These are phyloP conservation scores for Eragrostis curvula DNA, from an alignment of 176 grass and related monocot genomes.

Conservation along the genomic window DNA sequence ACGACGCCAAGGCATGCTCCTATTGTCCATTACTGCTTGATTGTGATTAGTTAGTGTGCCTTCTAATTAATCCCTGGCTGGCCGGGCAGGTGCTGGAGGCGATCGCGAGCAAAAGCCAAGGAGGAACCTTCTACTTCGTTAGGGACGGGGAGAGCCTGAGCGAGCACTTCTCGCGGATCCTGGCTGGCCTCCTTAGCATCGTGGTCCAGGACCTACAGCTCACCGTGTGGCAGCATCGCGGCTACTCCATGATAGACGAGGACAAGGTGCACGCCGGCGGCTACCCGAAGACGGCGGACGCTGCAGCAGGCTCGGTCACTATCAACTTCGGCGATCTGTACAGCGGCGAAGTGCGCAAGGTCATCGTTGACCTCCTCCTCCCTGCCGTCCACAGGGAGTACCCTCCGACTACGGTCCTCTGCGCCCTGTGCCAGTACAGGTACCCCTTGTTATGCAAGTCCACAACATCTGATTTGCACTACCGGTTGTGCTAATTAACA, in stretches of 20 bases:
- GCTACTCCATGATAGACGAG: conserved; percentile 16
- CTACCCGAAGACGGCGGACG: conserved; percentile 3
- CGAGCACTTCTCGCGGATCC: conserved; percentile 34
- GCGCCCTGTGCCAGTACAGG: conserved; percentile 10
- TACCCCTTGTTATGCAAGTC: not conserved
- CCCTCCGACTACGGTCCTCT: not conserved
- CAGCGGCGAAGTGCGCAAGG: conserved; percentile 26
- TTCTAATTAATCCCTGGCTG: not conserved
- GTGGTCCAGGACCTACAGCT: conserved; percentile 43
- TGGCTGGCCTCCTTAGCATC: conserved; percentile 46
- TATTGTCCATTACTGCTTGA: too few relatives aligned
- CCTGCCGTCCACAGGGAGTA: not conserved
- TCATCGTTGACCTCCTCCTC: conserved; percentile 33
- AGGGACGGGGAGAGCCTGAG: conserved; percentile 18
- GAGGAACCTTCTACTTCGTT: conserved; percentile 43
- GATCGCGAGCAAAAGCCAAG: conserved; percentile 28
- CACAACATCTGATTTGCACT: too few relatives aligned
- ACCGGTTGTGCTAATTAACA: too few relatives aligned
- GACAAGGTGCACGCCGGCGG: conserved; percentile 24
- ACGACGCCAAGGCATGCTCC: not conserved
- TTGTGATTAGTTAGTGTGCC: too few relatives aligned
- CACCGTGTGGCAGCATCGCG: not conserved
- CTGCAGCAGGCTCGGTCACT: not conserved
- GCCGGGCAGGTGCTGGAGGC: conserved; percentile 19
- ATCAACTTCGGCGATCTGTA: conserved; percentile 44